These are phyloP conservation scores for Bacidia rubella DNA, from an alignment of 495 filamentous ascomycete genomes.

Conservation along the genomic window DNA sequence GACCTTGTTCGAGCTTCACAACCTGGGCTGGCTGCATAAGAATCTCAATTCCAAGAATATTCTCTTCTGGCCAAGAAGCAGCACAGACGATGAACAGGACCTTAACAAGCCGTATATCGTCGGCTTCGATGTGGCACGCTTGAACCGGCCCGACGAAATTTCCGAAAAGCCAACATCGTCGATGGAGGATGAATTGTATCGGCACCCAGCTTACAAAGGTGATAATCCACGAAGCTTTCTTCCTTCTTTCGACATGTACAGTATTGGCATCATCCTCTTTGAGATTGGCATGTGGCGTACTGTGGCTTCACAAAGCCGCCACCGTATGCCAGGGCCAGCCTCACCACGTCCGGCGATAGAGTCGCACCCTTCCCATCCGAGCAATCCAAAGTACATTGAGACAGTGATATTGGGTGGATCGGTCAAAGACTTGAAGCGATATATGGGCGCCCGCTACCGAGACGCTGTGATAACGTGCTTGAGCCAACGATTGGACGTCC, in stretches of 20 bases:
- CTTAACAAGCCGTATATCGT: conserved; percentile 21
- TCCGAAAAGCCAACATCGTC: conserved; percentile 19
- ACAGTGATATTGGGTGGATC: conserved; percentile 25
- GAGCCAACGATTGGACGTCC: conserved; percentile 16
- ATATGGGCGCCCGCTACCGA: conserved; percentile 10
- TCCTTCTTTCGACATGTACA: conserved; percentile 24
- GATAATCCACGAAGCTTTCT: conserved; percentile 11
- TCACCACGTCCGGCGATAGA: not conserved
- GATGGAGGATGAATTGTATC: conserved; percentile 25
- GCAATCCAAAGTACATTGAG: conserved; percentile 15
- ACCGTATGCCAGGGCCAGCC: not conserved
- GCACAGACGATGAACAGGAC: conserved; percentile 5
- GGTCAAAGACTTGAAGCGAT: conserved; percentile 16
- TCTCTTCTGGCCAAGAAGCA: conserved; percentile 21
- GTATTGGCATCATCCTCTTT: conserved; percentile 21
- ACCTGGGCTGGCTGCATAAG: conserved; percentile 29
- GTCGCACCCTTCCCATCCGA: not conserved
- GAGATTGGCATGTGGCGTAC: conserved; percentile 25
- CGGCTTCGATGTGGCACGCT: conserved; percentile 25
- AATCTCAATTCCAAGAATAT: conserved; percentile 26
- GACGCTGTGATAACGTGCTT: conserved; percentile 16
- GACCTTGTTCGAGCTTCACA: conserved; percentile 26
- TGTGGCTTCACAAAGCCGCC: not conserved
- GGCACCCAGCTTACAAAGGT: conserved; percentile 23
- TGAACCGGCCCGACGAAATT: conserved; percentile 15